phyloP scores from a whole-genome alignment of 495 filamentous ascomycete species.

The Daldinia grandis region DNA sequence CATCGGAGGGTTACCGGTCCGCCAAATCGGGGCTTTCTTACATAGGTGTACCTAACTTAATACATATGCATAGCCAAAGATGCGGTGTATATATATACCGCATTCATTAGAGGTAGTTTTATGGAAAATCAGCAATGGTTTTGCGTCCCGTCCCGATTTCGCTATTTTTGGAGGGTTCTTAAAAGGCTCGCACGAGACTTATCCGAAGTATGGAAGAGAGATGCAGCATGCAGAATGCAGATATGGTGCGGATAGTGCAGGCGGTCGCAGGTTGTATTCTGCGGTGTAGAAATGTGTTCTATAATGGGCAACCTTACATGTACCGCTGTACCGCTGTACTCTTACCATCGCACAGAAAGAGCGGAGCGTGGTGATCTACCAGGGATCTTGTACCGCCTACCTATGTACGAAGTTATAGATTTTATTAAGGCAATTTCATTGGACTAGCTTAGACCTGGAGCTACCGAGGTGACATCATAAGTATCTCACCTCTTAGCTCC shows the following conservation, averaged over 20 bases:
- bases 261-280: neutral
- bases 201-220: slow-evolving; percentile 1
- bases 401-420: neutral
- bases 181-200: neutral
- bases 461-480: slow-evolving; percentile 36
- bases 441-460: slow-evolving; percentile 17
- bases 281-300: neutral
- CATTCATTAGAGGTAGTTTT: slow-evolving; percentile 17
- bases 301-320: neutral
- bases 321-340: neutral
- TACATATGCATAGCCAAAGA: slow-evolving; percentile 22
- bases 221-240: too few species aligned
- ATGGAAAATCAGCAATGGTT: slow-evolving; percentile 18
- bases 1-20: slow-evolving; percentile 33
- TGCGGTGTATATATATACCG: slow-evolving; percentile 19
- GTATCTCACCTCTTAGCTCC: slow-evolving; percentile 6
- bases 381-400: slow-evolving; percentile 31
- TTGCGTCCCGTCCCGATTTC: neutral
- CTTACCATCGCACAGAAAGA: neutral
- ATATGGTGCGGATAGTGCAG: neutral
- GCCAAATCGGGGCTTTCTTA: slow-evolving; percentile 5
- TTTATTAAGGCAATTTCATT: slow-evolving; percentile 19
- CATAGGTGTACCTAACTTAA: slow-evolving; percentile 6
- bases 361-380: slow-evolving; percentile 3
- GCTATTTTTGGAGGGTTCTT: slow-evolving; percentile 2